Percentiles rank a stretch among this genome's conserved stretches.
Evolutionary conservation across 495 filamentous ascomycete species (phyloP).

Genomic region (Gamarada debralockiae): DNA sequence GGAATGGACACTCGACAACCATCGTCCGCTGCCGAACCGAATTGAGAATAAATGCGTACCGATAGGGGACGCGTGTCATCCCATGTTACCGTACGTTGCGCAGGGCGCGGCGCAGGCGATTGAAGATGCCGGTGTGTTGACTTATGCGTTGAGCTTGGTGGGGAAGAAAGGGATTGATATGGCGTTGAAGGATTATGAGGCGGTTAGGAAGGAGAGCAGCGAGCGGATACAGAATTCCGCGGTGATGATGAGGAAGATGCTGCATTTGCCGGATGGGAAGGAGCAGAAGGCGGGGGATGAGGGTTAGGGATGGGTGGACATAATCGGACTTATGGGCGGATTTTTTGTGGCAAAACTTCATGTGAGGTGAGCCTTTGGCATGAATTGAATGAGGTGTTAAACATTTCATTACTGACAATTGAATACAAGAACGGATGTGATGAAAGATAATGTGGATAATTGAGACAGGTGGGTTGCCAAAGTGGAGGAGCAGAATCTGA

Average conservation of each 20-base stretch:
- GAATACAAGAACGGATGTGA: background rate
- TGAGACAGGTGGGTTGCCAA: background rate
- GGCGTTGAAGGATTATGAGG: slow-evolving; percentile 17
- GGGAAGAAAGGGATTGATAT: slow-evolving; percentile 3
- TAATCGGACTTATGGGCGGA: slow-evolving; percentile 22
- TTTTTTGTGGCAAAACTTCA: slow-evolving; percentile 14
- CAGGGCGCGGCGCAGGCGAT: slow-evolving; percentile 20
- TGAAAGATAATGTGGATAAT: background rate
- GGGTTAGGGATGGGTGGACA: background rate
- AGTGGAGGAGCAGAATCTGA: background rate
- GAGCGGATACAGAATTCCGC: slow-evolving; percentile 15
- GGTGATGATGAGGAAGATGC: background rate
- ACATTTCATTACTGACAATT: background rate
- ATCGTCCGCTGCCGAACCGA: slow-evolving; percentile 1
- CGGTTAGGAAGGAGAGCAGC: slow-evolving; percentile 13
- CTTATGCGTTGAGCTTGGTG: slow-evolving; percentile 9
- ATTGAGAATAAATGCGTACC: background rate
- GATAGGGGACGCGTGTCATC: slow-evolving; percentile 6
- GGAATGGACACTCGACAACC: slow-evolving; percentile 4
- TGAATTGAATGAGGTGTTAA: background rate
- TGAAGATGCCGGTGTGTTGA: slow-evolving; percentile 21
- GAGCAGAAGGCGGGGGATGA: slow-evolving; percentile 19
- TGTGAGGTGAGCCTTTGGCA: slow-evolving; percentile 8
- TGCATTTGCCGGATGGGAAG: slow-evolving; percentile 22
- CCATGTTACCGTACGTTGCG: slow-evolving; percentile 9